These are phyloP conservation scores for Nicotiana tomentosiformis DNA, from an alignment of 257 asterid species.

Conservation along the genomic window DNA sequence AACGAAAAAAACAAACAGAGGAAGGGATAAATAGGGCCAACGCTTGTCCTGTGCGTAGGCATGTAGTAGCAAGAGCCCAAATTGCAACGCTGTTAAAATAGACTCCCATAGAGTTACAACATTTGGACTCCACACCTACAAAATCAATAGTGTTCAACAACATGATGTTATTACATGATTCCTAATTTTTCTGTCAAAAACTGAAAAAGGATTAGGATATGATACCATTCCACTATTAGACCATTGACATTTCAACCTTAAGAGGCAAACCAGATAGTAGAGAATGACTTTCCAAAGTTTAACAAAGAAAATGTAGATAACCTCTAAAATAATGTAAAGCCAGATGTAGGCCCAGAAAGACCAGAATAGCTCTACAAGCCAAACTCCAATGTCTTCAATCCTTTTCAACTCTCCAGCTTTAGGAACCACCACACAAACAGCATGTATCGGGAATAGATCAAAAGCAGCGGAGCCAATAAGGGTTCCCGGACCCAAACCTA, in stretches of 20 bases:
- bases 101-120: constrained; percentile 83
- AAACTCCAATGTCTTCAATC: constrained; percentile 86
- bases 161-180: background rate
- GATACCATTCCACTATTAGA: background rate
- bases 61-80: constrained; percentile 69
- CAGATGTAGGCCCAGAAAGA: constrained; percentile 98
- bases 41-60: constrained; percentile 96
- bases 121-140: constrained; percentile 87
- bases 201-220: background rate
- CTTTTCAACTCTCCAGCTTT: constrained; percentile 84
- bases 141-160: constrained; percentile 8
- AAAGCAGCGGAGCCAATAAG: constrained; percentile 98
- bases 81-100: constrained; percentile 74
- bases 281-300: background rate
- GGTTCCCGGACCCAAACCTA: constrained; percentile 96
- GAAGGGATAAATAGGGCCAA: constrained; percentile 89
- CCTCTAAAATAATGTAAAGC: constrained; percentile 89
- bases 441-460: constrained; percentile 94
- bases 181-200: background rate
- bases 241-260: background rate
- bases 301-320: constrained; percentile 2
- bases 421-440: constrained; percentile 92
- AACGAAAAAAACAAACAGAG: constrained; percentile 52
- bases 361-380: constrained; percentile 97
- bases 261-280: background rate